Evolutionary conservation across 345 rosid genomes (phyloP), one percentile per base, ranked within the genome.

Genomic region (Hibiscus mutabilis): DNA sequence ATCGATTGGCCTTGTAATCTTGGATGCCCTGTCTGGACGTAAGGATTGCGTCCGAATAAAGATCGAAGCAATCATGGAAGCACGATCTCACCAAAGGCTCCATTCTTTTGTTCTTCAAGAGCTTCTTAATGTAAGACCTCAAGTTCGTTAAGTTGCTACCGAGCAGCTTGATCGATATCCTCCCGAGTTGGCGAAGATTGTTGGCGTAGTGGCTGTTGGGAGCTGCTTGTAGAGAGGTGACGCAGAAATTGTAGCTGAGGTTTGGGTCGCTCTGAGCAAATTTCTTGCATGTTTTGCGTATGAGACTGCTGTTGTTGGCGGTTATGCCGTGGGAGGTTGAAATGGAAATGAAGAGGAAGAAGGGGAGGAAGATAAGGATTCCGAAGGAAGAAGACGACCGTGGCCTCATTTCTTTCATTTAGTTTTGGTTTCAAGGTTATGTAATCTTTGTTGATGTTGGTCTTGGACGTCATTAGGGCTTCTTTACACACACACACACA

Each of bases 201-300:
- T 73, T 22, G 19, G 79, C 81, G 24, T 66, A 58, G 52, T 24
- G 78, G 75, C 83, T 72, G 0, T 13, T 15, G 0, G 86, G 82
- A 63, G 51, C 76, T 7, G 86, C 69, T 55, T 76, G 71, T 37
- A 89, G 86, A 35, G 86, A 77, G 19, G 69, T 52, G 10, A 76
- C 71, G 47, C 90, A 89, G 80, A 83, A 87, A 65, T 70, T 69
- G 81, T 81, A 82, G 75, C 46, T 55, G 8, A 89, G 2, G 78
- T 84, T 82, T 1, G 81, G 87, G 35, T 82, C 77, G 7, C 24
- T 76, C 56, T 21, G 61, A 2, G 84, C 70, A 53, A 76, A 78
- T 71, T 80, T 80, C 53, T n/a, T 81, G 85, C 96, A 89, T 6
- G 86, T 81, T 52, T 79, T 75, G 1, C 40, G 74, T 66, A 86